These are phyloP conservation scores for Wallacemonas rigidus DNA, from an alignment of 208 protist genomes.

Conservation along the genomic window DNA sequence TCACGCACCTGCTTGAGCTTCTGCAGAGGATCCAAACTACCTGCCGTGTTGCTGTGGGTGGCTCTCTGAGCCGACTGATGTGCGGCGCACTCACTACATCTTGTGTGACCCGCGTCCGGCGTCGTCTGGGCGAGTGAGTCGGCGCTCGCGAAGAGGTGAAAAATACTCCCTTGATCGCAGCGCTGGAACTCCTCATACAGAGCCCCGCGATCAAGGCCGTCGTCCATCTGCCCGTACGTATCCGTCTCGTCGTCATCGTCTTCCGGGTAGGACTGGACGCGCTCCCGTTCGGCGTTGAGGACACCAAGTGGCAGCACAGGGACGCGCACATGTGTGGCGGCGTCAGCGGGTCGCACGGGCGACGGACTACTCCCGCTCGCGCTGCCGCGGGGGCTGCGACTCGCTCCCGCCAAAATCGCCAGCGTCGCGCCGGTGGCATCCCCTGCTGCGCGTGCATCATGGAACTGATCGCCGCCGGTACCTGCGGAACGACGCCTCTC, in stretches of 20 bases:
- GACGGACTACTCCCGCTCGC: neutral
- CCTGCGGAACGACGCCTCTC: too few species aligned
- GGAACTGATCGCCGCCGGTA: too few species aligned
- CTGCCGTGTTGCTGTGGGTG: neutral
- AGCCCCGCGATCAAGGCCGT: neutral
- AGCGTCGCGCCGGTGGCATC: too few species aligned
- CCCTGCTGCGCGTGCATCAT: too few species aligned
- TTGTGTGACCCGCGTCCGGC: too few species aligned
- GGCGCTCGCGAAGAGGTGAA: neutral
- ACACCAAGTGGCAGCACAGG: neutral
- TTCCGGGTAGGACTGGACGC: neutral
- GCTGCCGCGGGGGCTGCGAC: neutral
- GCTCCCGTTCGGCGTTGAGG: conserved; percentile 1
- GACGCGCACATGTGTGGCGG: neutral
- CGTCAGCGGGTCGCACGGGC: conserved; percentile 5
- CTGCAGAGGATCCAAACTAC: neutral
- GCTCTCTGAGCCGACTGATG: neutral
- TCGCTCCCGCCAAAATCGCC: too few species aligned
- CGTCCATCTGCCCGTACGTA: neutral
- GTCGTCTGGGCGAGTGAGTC: too few species aligned
- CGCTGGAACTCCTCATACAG: conserved; percentile 9
- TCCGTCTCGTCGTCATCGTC: conserved; percentile 1
- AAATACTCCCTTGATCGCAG: conserved; percentile 13
- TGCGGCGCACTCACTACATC: too few species aligned
- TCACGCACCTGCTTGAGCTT: neutral